phyloP scores from a whole-genome alignment of 2,329 filamentous ascomycete species.

The Zarea fungicola region DNA sequence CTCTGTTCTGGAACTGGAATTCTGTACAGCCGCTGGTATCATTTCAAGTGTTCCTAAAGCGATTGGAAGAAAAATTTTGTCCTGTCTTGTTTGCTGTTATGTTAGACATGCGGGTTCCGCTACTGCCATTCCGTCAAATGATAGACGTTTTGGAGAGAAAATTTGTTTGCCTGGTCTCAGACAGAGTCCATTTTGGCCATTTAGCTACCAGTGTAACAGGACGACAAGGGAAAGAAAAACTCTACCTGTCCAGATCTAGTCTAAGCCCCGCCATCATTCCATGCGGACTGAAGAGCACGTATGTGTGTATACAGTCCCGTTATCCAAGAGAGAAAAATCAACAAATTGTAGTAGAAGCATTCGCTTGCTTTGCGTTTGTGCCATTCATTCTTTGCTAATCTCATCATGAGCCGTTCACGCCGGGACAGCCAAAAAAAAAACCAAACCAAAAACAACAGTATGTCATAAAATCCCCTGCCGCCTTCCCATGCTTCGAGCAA shows the following conservation, averaged over 20 bases:
- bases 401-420: constrained; percentile 5
- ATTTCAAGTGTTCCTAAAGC: too few species aligned
- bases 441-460: constrained; percentile 1
- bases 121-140: neutral
- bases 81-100: neutral
- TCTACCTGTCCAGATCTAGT: too few species aligned
- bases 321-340: too few species aligned
- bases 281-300: neutral
- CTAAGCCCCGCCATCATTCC: neutral
- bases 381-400: constrained; percentile 9
- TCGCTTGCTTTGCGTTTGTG: constrained; percentile 1
- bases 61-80: neutral
- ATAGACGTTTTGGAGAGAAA: neutral
- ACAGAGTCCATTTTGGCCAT: neutral
- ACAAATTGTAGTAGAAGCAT: neutral
- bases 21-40: too few species aligned
- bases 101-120: constrained; percentile 1
- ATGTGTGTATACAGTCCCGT: neutral
- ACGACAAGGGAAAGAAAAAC: too few species aligned
- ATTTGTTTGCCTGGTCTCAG: neutral
- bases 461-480: neutral
- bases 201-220: neutral
- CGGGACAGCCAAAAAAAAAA: neutral
- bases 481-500: neutral
- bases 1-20: too few species aligned